A percentile compares a stretch with the other conserved stretches of the same genome.
phyloP scores from a whole-genome alignment of 345 rosid species.

The Trapa bicornis region DNA sequence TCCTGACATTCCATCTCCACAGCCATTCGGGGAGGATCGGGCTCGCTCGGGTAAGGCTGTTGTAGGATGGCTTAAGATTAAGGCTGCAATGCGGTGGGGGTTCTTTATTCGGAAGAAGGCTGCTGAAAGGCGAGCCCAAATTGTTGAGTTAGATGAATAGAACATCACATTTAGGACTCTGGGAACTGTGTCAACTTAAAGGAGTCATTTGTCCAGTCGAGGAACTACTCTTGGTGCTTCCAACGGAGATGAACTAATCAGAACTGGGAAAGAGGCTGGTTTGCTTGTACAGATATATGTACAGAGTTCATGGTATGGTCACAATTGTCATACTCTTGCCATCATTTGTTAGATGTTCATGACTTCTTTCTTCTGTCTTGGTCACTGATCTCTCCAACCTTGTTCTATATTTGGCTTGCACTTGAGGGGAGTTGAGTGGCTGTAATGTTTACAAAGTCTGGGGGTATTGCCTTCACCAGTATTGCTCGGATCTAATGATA shows the following conservation, averaged over 20 bases:
- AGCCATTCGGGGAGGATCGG: constrained; percentile 72
- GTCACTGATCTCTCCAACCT: neutral
- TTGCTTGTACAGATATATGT: constrained; percentile 38
- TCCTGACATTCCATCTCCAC: constrained; percentile 49
- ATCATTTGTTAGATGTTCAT: neutral
- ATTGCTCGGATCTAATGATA: neutral
- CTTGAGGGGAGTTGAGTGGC: neutral
- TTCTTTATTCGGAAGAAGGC: constrained; percentile 94
- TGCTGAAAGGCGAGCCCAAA: constrained; percentile 88
- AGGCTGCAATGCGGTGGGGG: constrained; percentile 99
- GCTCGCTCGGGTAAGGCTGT: constrained; percentile 79
- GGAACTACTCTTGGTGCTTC: neutral
- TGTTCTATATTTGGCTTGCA: neutral
- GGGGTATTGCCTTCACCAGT: neutral
- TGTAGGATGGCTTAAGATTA: constrained; percentile 95
- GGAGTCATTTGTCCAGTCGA: neutral
- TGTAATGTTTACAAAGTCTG: neutral
- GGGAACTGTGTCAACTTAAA: neutral
- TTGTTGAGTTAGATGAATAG: constrained; percentile 71
- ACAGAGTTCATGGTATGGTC: constrained; percentile 28
- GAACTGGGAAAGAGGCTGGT: neutral
- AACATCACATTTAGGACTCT: constrained; percentile 2
- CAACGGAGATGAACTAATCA: neutral
- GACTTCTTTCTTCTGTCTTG: neutral
- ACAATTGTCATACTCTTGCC: neutral